Percentiles rank a stretch among this genome's conserved stretches.
These are phyloP conservation scores for Fulvia fulva DNA, from an alignment of 2,329 filamentous ascomycete species.

Conservation along the genomic window DNA sequence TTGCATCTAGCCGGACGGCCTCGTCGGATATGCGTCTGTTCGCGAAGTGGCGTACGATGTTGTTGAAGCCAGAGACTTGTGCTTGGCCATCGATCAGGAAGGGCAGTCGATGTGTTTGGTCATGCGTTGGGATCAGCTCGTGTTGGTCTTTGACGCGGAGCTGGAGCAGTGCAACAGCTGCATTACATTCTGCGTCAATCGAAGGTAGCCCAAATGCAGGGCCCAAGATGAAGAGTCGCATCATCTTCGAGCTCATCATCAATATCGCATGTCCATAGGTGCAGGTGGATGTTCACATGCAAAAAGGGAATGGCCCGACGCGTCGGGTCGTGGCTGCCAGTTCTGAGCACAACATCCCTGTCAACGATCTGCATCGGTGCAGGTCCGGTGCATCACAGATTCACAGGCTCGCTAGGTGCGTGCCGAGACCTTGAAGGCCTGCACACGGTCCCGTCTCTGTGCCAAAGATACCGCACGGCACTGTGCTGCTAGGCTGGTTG, in stretches of 20 bases:
- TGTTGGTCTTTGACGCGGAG: constrained; percentile 54
- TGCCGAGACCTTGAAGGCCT: too few relatives aligned
- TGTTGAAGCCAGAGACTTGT: constrained; percentile 58
- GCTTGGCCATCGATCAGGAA: constrained; percentile 50
- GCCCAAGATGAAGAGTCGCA: constrained; percentile 82
- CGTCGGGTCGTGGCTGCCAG: neutral
- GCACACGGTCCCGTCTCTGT: too few relatives aligned
- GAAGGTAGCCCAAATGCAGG: constrained; percentile 85
- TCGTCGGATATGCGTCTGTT: constrained; percentile 18
- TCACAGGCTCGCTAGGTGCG: too few relatives aligned
- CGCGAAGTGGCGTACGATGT: constrained; percentile 57
- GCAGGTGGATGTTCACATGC: neutral
- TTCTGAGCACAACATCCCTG: neutral
- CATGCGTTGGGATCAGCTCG: constrained; percentile 62
- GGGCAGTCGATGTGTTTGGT: constrained; percentile 26
- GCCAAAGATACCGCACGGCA: too few relatives aligned
- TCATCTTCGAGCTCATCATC: constrained; percentile 25
- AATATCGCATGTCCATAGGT: neutral
- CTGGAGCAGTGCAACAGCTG: constrained; percentile 72
- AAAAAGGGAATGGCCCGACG: neutral
- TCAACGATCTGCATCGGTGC: neutral
- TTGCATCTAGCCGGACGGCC: neutral
- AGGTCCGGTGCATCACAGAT: too few relatives aligned
- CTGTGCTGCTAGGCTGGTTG: too few relatives aligned
- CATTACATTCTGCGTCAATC: constrained; percentile 86